These are phyloP conservation scores for Euphorbia celastroides DNA, from an alignment of 441 rosid genomes.

Conservation along the genomic window DNA sequence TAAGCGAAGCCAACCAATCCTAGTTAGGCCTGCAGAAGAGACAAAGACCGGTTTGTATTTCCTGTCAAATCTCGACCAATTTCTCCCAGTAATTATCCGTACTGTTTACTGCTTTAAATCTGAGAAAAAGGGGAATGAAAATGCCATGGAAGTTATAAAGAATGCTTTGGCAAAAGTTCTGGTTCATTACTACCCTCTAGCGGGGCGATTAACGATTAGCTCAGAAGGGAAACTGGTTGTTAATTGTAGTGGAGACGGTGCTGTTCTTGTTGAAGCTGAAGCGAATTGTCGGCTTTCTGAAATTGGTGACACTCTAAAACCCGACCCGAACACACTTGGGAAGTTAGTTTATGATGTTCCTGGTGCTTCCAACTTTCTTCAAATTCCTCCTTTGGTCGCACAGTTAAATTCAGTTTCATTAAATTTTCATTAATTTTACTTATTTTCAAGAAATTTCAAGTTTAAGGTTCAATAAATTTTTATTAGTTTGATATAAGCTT, in stretches of 20 bases:
- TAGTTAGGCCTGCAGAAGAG: conserved; percentile 55
- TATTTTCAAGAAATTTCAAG: too few species aligned
- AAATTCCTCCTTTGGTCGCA: conserved; percentile 67
- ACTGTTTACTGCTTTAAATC: conserved; percentile 75
- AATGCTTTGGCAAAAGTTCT: conserved; percentile 60
- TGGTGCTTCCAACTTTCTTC: conserved; percentile 61
- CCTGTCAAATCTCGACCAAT: conserved; percentile 83
- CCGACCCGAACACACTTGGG: conserved; percentile 61
- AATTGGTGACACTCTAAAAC: conserved; percentile 52
- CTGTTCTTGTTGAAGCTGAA: conserved; percentile 80
- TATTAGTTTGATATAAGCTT: too few species aligned
- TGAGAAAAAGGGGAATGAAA: conserved; percentile 52
- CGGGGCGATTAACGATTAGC: conserved; percentile 64
- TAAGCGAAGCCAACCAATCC: conserved; percentile 37
- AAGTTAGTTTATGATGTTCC: conserved; percentile 67
- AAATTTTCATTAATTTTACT: too few species aligned
- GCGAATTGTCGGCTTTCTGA: conserved; percentile 48
- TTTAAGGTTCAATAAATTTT: too few species aligned
- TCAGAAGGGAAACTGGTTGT: conserved; percentile 69
- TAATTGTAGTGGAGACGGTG: conserved; percentile 77
- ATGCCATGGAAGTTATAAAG: conserved; percentile 49
- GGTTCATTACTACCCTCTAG: conserved; percentile 68
- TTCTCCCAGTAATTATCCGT: conserved; percentile 63
- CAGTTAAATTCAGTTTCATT: conserved; percentile 38
- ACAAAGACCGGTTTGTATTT: conserved; percentile 60